Conservation (phyloP, 2,329 filamentous ascomycete species). For the Colletotrichum sp. region DNA sequence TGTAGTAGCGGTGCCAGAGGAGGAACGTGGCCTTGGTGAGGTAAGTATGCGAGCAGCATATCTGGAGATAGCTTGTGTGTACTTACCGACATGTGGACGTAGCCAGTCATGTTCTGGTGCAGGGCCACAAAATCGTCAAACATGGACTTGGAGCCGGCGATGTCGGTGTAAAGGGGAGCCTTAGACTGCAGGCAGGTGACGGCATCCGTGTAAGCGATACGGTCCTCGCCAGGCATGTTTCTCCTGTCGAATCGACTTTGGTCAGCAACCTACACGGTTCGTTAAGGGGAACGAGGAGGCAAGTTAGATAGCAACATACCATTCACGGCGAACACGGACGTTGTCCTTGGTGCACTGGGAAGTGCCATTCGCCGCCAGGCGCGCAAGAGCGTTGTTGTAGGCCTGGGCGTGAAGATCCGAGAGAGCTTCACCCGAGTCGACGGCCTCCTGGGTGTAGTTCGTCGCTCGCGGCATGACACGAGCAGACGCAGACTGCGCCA, state of each 20-base stretch:
- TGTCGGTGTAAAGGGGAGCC: not conserved
- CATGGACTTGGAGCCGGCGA: not conserved
- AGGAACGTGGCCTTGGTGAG: slow-evolving; percentile 8
- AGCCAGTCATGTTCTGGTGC: not conserved
- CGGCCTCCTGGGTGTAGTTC: not conserved
- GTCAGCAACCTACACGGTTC: not conserved
- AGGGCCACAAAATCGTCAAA: slow-evolving; percentile 9
- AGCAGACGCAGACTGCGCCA: not conserved
- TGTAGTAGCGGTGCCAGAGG: slow-evolving; percentile 27
- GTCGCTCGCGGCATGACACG: not conserved
- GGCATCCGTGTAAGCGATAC: slow-evolving; percentile 2
- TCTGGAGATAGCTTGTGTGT: not conserved
- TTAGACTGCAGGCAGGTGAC: not conserved
- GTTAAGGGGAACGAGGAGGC: not conserved
- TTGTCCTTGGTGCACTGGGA: not conserved
- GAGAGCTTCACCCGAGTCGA: not conserved
- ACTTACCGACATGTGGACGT: not conserved
- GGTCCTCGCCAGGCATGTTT: not conserved
- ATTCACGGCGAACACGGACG: not conserved
- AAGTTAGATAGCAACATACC: not conserved
- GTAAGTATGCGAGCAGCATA: not conserved
- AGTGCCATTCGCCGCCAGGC: not conserved
- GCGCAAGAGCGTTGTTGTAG: not conserved
- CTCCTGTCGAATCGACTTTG: not conserved
- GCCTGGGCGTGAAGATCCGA: not conserved